A percentile compares a stretch with the other conserved stretches of the same genome.
Conservation (phyloP, 2,329 filamentous ascomycete species). For the Trichophyton benhamiae region DNA sequence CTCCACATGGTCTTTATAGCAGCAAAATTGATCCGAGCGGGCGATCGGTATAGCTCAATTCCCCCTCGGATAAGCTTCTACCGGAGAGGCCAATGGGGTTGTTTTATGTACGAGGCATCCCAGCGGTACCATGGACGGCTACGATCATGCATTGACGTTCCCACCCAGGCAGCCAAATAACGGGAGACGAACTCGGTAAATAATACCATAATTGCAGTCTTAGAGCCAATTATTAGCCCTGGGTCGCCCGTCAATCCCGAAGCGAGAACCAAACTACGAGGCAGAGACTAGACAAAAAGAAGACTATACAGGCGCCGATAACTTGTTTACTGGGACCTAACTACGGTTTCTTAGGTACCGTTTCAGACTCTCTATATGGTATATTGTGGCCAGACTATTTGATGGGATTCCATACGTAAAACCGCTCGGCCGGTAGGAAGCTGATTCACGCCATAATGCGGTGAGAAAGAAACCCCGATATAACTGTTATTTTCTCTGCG, state of each 20-base stretch:
- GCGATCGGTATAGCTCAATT: not conserved
- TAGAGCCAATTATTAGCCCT: not conserved
- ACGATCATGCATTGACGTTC: not conserved
- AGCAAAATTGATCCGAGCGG: not conserved
- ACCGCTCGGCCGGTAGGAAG: not conserved
- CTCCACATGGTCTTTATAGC: not conserved
- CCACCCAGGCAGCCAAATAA: not conserved
- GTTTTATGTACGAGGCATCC: not conserved
- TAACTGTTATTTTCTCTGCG: not conserved
- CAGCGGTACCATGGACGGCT: not conserved
- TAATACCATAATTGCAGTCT: not conserved
- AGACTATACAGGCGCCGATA: not conserved
- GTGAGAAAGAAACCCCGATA: not conserved
- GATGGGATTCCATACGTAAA: not conserved
- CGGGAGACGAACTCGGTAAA: not conserved
- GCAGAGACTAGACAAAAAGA: not conserved
- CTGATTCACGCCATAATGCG: not conserved
- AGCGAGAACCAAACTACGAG: not conserved
- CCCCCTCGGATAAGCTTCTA: not conserved
- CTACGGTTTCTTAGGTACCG: not conserved
- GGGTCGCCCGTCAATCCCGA: not conserved
- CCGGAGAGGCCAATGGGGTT: constrained; percentile 1
- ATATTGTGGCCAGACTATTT: not conserved
- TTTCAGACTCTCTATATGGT: not conserved
- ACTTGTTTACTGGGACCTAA: not conserved